A percentile compares a stretch with the other conserved stretches of the same genome.
phyloP scores from a whole-genome alignment of 2,329 filamentous ascomycete species.

The Aspergillus sp. region DNA sequence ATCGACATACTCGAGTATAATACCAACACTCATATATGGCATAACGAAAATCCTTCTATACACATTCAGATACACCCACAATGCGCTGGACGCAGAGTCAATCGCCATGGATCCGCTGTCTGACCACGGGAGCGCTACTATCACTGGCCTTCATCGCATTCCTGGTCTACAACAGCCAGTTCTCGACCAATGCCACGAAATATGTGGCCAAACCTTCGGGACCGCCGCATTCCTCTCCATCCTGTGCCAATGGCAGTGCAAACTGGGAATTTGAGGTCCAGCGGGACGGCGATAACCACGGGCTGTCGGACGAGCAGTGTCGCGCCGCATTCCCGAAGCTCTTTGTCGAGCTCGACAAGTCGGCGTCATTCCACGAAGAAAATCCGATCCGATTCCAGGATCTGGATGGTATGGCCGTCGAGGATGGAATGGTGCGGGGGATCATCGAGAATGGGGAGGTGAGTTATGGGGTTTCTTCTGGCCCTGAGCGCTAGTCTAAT shows the following conservation, averaged over 20 bases:
- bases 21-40: not conserved
- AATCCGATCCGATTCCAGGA: slow-evolving; percentile 32
- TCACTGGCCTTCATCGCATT: slow-evolving; percentile 28
- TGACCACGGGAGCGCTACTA: slow-evolving; percentile 24
- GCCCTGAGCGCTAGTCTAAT: too few relatives aligned
- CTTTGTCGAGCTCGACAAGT: slow-evolving; percentile 36
- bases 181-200: slow-evolving; percentile 16
- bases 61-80: not conserved
- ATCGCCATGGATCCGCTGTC: slow-evolving; percentile 25
- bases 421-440: slow-evolving; percentile 37
- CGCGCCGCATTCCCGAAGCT: slow-evolving; percentile 41
- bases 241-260: slow-evolving; percentile 2
- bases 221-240: slow-evolving; percentile 2
- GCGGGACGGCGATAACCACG: slow-evolving; percentile 37
- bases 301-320: slow-evolving; percentile 35
- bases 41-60: not conserved
- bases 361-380: slow-evolving; percentile 18
- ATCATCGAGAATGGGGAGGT: slow-evolving; percentile 37
- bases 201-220: slow-evolving; percentile 14
- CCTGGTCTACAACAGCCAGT: slow-evolving; percentile 18
- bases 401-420: slow-evolving; percentile 29
- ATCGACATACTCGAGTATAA: not conserved
- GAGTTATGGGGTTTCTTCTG: slow-evolving; percentile 10
- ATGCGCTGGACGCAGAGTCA: slow-evolving; percentile 14
- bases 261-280: slow-evolving; percentile 32